phyloP scores from a whole-genome alignment of 2,329 filamentous ascomycete species.

The Botryotinia calthae region DNA sequence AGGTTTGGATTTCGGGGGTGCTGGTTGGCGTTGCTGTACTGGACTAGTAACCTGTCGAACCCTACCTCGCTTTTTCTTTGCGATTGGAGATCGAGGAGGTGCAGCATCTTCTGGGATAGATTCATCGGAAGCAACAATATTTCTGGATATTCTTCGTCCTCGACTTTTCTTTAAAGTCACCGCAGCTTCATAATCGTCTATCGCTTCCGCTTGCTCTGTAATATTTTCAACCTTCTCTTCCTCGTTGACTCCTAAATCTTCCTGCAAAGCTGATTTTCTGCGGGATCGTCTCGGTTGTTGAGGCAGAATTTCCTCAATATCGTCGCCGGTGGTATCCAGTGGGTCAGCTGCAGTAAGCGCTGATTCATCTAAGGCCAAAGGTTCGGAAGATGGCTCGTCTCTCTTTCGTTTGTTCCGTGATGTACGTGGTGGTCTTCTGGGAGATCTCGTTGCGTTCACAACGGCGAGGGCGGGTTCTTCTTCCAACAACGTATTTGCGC shows the following conservation, averaged over 20 bases:
- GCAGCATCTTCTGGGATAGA: slow-evolving; percentile 37
- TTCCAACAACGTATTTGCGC: background rate
- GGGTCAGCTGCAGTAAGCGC: background rate
- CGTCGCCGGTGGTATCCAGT: background rate
- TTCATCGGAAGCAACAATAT: slow-evolving; percentile 41
- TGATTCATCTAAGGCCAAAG: background rate
- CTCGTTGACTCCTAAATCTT: background rate
- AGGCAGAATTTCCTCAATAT: background rate
- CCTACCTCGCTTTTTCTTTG: slow-evolving; percentile 26
- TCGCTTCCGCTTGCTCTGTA: slow-evolving; percentile 33
- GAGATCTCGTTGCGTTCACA: background rate
- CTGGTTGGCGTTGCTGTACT: slow-evolving; percentile 29
- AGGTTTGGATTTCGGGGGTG: slow-evolving; percentile 37
- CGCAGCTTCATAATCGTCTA: slow-evolving; percentile 40
- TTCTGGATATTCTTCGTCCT: slow-evolving; percentile 37
- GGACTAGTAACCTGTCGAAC: slow-evolving; percentile 22
- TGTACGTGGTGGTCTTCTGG: slow-evolving; percentile 7
- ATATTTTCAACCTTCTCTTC: background rate
- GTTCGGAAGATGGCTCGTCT: slow-evolving; percentile 16
- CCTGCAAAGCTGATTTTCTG: slow-evolving; percentile 2
- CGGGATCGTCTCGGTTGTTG: slow-evolving; percentile 1
- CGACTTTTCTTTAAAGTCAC: slow-evolving; percentile 41
- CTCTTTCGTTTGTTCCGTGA: slow-evolving; percentile 33
- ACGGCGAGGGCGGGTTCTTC: background rate
- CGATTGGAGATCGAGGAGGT: slow-evolving; percentile 21